phyloP scores from a whole-genome alignment of 1,284 basidiomycete genomes.

The Gomphus sp. region DNA sequence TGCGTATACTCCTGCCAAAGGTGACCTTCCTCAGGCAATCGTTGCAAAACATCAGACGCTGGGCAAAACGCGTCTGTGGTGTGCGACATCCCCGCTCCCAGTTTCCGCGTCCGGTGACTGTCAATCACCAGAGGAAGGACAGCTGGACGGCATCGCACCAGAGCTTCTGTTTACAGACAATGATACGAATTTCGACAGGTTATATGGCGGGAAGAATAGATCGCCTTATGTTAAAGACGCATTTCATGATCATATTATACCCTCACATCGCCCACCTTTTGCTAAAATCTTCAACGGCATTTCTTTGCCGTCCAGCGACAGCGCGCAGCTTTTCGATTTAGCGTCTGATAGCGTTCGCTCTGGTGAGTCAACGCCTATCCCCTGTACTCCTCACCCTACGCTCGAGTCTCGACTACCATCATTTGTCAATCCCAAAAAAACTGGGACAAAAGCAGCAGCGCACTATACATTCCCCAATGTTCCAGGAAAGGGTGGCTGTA shows the following conservation, averaged over 20 bases:
- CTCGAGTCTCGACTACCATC: conserved; percentile 29
- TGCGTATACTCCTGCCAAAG: conserved; percentile 43
- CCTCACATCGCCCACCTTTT: conserved; percentile 58
- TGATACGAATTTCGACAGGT: conserved; percentile 89
- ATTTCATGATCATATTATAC: conserved; percentile 97
- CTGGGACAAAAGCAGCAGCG: conserved; percentile 88
- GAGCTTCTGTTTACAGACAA: conserved; percentile 92
- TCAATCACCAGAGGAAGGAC: conserved; percentile 39
- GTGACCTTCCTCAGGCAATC: conserved; percentile 50
- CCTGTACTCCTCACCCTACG: conserved; percentile 49
- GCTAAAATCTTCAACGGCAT: not conserved
- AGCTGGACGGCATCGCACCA: conserved; percentile 60
- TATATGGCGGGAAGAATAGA: conserved; percentile 84
- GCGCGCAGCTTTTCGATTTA: not conserved
- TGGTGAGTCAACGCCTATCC: conserved; percentile 21
- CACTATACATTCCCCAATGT: conserved; percentile 87
- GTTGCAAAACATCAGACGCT: conserved; percentile 61
- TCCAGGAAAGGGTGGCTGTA: conserved; percentile 87
- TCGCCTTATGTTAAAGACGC: conserved; percentile 89
- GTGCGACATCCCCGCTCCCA: conserved; percentile 86
- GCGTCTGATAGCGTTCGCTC: conserved; percentile 15
- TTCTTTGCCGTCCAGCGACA: not conserved
- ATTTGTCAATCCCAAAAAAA: conserved; percentile 83
- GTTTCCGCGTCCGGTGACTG: conserved; percentile 56
- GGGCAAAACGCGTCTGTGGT: conserved; percentile 77